phyloP scores from a whole-genome alignment of 2,329 filamentous ascomycete genomes.

The Thielaviopsis euricoi region DNA sequence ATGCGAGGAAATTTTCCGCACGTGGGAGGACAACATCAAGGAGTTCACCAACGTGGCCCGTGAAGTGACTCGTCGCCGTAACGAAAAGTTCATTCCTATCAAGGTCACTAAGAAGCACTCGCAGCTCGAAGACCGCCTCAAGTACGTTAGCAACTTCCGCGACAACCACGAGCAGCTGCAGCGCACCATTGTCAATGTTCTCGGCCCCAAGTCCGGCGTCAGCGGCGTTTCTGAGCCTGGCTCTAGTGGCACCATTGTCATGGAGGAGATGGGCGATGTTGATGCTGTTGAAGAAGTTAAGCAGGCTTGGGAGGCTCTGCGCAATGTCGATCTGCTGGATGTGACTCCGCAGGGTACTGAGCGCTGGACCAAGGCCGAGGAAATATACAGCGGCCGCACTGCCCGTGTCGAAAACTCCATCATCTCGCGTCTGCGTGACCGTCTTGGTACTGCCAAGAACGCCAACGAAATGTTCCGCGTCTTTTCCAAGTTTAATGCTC shows the following conservation, averaged over 20 bases:
- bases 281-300: conserved; percentile 93
- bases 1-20: conserved; percentile 70
- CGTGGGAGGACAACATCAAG: conserved; percentile 92
- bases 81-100: conserved; percentile 97
- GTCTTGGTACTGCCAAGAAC: conserved; percentile 86
- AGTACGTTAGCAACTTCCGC: conserved; percentile 87
- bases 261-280: conserved; percentile 91
- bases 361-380: conserved; percentile 84
- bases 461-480: conserved; percentile 99
- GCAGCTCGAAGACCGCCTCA: conserved; percentile 76
- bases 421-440: conserved; percentile 82
- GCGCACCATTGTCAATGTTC: conserved; percentile 89
- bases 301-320: conserved; percentile 84
- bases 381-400: conserved; percentile 92
- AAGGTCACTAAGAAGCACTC: conserved; percentile 81
- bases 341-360: conserved; percentile 80
- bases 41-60: conserved; percentile 96
- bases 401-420: conserved; percentile 97
- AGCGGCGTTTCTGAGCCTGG: conserved; percentile 25
- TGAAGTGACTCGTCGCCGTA: conserved; percentile 80
- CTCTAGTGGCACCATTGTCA: conserved; percentile 49
- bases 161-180: conserved; percentile 97
- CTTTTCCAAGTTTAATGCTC: conserved; percentile 98
- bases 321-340: conserved; percentile 89
- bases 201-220: conserved; percentile 52